Percentiles rank a stretch among this genome's conserved stretches.
These are phyloP conservation scores for Pythium apleroticum DNA, from an alignment of 352 stramenopile species.

Conservation along the genomic window DNA sequence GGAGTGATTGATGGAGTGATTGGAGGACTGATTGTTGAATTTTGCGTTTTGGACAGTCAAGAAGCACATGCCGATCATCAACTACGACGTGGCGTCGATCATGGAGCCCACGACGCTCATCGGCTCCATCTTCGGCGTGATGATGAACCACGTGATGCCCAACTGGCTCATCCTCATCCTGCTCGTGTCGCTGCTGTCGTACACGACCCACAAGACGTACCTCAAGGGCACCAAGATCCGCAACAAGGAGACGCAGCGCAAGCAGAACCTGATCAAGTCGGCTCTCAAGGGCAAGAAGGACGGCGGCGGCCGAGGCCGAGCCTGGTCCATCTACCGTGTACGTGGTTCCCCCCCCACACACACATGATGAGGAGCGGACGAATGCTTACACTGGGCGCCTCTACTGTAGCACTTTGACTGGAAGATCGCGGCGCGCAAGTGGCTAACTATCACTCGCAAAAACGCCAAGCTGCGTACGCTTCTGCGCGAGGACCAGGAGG, in stretches of 20 bases:
- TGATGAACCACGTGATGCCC: slow-evolving; percentile 82
- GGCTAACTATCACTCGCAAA: slow-evolving; percentile 58
- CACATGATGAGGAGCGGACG: too few relatives aligned
- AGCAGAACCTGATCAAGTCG: slow-evolving; percentile 45
- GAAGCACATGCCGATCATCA: slow-evolving; percentile 92
- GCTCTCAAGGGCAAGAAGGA: slow-evolving; percentile 48
- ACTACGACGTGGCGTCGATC: slow-evolving; percentile 98
- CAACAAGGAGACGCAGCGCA: slow-evolving; percentile 52
- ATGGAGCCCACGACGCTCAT: slow-evolving; percentile 95
- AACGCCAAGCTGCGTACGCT: slow-evolving; percentile 55
- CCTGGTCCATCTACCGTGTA: slow-evolving; percentile 75
- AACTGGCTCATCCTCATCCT: slow-evolving; percentile 83
- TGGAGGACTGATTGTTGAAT: background rate
- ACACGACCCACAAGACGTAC: slow-evolving; percentile 74
- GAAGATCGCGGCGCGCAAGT: slow-evolving; percentile 53
- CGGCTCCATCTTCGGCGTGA: slow-evolving; percentile 76
- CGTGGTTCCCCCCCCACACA: too few relatives aligned
- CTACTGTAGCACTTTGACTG: slow-evolving; percentile 61
- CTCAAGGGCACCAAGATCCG: slow-evolving; percentile 71
- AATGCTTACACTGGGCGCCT: background rate
- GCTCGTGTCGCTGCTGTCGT: slow-evolving; percentile 71
- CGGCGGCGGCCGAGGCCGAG: slow-evolving; percentile 40
- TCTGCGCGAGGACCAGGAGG: slow-evolving; percentile 50
- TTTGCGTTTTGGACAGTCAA: slow-evolving; percentile 34
- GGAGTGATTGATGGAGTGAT: background rate